A percentile compares a stretch with the other conserved stretches of the same genome.
phyloP scores from a whole-genome alignment of 2,329 filamentous ascomycete genomes.

The Pezicula neosporulosa region DNA sequence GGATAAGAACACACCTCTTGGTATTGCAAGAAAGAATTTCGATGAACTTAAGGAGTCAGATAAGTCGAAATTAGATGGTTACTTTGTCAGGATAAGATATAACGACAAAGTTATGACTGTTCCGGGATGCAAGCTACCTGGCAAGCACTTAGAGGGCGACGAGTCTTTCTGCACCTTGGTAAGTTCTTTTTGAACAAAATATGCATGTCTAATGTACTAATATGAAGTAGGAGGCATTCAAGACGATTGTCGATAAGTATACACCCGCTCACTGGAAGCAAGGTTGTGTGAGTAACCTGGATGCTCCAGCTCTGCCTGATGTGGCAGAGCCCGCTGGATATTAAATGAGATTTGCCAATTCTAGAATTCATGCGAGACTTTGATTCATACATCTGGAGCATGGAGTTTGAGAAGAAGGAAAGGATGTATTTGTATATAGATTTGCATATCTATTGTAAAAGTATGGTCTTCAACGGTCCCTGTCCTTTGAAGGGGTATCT shows the following conservation, averaged over 20 bases:
- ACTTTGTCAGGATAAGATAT: conserved; percentile 88
- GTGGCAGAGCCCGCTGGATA: conserved; percentile 28
- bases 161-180: conserved; percentile 88
- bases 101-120: conserved; percentile 82
- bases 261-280: conserved; percentile 76
- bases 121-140: conserved; percentile 72
- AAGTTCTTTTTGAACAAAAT: conserved; percentile 29
- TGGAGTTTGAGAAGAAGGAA: background rate
- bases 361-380: background rate
- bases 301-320: conserved; percentile 29
- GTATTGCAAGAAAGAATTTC: conserved; percentile 59
- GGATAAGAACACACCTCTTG: conserved; percentile 25
- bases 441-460: background rate
- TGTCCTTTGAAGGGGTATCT: no score
- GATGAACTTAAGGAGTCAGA: conserved; percentile 54
- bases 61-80: conserved; percentile 60
- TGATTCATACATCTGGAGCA: no score
- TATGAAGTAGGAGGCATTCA: conserved; percentile 71
- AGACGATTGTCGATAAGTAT: conserved; percentile 85
- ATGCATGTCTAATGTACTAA: background rate
- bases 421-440: background rate
- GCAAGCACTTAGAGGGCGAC: conserved; percentile 84
- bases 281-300: conserved; percentile 57
- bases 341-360: conserved; percentile 14
- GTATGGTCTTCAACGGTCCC: no score